A percentile compares a stretch with the other conserved stretches of the same genome.
Conservation (phyloP, 768 basidiomycete species). For the Termitomyces sp. region DNA sequence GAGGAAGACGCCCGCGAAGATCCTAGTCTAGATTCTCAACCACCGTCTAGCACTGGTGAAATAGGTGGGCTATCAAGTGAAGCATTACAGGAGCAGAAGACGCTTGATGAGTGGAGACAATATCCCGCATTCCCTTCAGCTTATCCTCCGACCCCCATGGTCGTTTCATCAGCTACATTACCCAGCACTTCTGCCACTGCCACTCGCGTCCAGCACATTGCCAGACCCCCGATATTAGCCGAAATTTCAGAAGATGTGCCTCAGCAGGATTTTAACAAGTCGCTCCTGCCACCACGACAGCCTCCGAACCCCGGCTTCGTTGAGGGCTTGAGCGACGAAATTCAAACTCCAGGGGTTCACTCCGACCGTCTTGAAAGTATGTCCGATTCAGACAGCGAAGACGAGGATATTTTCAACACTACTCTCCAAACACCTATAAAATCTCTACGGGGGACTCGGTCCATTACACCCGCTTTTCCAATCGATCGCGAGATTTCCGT, state of each 20-base stretch:
- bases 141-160: conserved; percentile 69
- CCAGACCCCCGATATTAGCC: conserved; percentile 19
- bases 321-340: conserved; percentile 58
- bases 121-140: conserved; percentile 77
- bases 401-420: conserved; percentile 57
- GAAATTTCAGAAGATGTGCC: conserved; percentile 37
- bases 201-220: neutral
- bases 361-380: conserved; percentile 20
- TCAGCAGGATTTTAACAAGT: conserved; percentile 63
- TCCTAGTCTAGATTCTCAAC: neutral
- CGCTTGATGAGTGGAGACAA: conserved; percentile 64
- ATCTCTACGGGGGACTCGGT: conserved; percentile 5
- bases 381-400: conserved; percentile 27
- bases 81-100: conserved; percentile 21
- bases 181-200: conserved; percentile 1
- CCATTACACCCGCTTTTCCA: conserved; percentile 6
- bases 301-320: conserved; percentile 55
- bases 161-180: conserved; percentile 28
- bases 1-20: conserved; percentile 26
- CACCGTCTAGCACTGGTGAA: neutral
- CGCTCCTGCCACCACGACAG: conserved; percentile 67
- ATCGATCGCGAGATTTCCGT: conserved; percentile 13
- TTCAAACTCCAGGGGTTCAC: conserved; percentile 37
- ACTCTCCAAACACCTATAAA: conserved; percentile 63
- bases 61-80: neutral